These are phyloP conservation scores for Zarea fungicola DNA, from an alignment of 2,329 filamentous ascomycete species.

Conservation along the genomic window DNA sequence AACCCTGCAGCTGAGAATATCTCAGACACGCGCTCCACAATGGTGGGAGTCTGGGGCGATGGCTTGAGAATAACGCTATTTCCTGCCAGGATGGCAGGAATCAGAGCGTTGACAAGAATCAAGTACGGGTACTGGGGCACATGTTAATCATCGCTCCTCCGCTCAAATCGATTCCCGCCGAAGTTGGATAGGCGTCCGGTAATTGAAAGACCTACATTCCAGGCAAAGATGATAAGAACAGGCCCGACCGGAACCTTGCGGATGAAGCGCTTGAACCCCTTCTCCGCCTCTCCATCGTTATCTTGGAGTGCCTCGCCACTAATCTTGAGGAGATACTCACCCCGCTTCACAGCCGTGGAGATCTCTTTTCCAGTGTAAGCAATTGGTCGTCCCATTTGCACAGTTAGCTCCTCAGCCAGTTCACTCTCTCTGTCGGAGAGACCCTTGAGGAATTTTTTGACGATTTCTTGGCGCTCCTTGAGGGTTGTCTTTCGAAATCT, in stretches of 20 bases:
- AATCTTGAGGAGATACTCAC: conserved; percentile 80
- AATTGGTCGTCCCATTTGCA: conserved; percentile 94
- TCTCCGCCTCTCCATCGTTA: conserved; percentile 75
- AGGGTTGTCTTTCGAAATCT: conserved; percentile 72
- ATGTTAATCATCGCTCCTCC: not conserved
- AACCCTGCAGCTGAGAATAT: conserved; percentile 77
- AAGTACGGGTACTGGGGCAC: conserved; percentile 78
- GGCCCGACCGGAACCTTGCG: conserved; percentile 83
- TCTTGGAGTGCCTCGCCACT: conserved; percentile 73
- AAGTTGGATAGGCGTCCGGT: not conserved
- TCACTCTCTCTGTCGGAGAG: conserved; percentile 70
- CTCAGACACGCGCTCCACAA: conserved; percentile 75
- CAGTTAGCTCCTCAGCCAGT: conserved; percentile 77
- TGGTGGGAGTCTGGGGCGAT: conserved; percentile 88
- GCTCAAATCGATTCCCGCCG: conserved; percentile 13
- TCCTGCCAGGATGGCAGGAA: conserved; percentile 85
- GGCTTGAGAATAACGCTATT: conserved; percentile 93
- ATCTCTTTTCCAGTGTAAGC: conserved; percentile 81
- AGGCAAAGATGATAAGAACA: conserved; percentile 85
- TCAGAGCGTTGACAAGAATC: conserved; percentile 84
- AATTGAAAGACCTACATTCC: conserved; percentile 66
- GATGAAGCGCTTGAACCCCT: conserved; percentile 87
- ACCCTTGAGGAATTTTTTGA: conserved; percentile 71
- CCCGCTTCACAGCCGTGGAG: conserved; percentile 76
- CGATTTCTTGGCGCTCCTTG: conserved; percentile 69